Evolutionary conservation across 139 green algal species (phyloP).

Genomic region (Chlorella sp.): DNA sequence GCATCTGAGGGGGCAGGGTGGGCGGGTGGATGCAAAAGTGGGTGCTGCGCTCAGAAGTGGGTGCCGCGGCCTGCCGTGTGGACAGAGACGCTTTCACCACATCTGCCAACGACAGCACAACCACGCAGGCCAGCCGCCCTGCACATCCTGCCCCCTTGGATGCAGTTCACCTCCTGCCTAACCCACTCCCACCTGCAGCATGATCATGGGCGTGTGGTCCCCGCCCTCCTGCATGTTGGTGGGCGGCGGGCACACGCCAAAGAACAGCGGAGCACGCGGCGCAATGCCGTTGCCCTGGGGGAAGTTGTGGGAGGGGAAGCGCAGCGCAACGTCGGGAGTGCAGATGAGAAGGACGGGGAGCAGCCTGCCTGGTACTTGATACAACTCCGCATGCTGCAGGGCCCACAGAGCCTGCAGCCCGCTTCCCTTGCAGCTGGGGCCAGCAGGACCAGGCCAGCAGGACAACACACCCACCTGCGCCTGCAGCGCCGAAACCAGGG

Average conservation of each 20-base stretch:
- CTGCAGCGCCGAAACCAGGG: constrained; percentile 12
- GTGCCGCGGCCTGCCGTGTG: too few species aligned
- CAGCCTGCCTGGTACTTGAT: too few species aligned
- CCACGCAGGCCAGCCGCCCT: background rate
- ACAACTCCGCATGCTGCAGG: too few species aligned
- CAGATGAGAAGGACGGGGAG: too few species aligned
- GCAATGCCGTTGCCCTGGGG: background rate
- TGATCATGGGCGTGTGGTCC: constrained; percentile 5
- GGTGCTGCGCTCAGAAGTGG: too few species aligned
- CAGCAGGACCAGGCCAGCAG: too few species aligned
- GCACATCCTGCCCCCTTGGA: background rate
- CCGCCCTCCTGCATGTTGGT: background rate
- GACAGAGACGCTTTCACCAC: too few species aligned
- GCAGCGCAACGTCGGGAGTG: too few species aligned
- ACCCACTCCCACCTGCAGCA: constrained; percentile 8
- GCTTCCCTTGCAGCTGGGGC: too few species aligned
- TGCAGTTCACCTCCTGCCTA: background rate
- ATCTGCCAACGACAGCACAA: too few species aligned
- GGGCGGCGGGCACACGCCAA: background rate
- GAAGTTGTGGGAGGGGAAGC: too few species aligned
- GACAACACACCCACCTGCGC: background rate
- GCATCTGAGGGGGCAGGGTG: constrained; percentile 14
- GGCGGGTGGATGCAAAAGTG: background rate
- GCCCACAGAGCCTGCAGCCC: too few species aligned
- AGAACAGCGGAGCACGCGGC: constrained; percentile 21